Evolutionary conservation across 768 basidiomycete genomes (phyloP), one percentile per base, ranked within the genome.

Genomic region (Hygrophoropsis aurantiaca): DNA sequence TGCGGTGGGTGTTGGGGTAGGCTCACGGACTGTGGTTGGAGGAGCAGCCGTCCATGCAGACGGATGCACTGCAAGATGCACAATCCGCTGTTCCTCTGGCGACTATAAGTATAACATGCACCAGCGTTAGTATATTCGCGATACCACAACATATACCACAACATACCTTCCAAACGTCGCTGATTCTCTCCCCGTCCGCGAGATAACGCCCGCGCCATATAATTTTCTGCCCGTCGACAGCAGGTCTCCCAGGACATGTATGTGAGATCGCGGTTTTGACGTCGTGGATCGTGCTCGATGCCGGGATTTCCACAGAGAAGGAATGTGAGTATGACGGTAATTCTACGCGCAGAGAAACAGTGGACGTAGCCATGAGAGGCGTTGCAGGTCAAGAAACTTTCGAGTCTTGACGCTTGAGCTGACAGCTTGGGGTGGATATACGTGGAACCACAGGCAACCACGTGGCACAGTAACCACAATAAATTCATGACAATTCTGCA

Each of bases 31-130:
- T 24, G 60, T 51, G 32, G 62, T 65, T 11, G 80, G 84, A 21
- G 85, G 84, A 11, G 65, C 51, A 19, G 74, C 66, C 33, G 74
- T 73, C 89, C 89, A 91, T 44, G 84, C 84, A 21, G 84, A 85
- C 19, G 86, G 84, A 59, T 85, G 83, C n/a, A 91, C 87, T 11
- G 87, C 83, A 18, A 91, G 73, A 65, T 90, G 89, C 35, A 90
- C 70, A 46, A 82, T 73, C 35, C 77, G 78, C 20, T 79, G 74
- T 43, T 84, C 84, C 46, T 78, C 76, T 33, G 68, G 64, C 36
- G 69, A 68, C 87, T 88, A 58, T 27, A 55, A 30, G 13, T 2
- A 26, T 18, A 27, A 42, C 13, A 32, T 16, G 24, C 43, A 19
- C 10, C 4, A 34, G 40, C 18, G 9, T 35, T 19, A 34, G 30